Evolutionary conservation across 495 filamentous ascomycete species (phyloP), one percentile per base, ranked within the genome.

Genomic region (Talaromyces adpressus): DNA sequence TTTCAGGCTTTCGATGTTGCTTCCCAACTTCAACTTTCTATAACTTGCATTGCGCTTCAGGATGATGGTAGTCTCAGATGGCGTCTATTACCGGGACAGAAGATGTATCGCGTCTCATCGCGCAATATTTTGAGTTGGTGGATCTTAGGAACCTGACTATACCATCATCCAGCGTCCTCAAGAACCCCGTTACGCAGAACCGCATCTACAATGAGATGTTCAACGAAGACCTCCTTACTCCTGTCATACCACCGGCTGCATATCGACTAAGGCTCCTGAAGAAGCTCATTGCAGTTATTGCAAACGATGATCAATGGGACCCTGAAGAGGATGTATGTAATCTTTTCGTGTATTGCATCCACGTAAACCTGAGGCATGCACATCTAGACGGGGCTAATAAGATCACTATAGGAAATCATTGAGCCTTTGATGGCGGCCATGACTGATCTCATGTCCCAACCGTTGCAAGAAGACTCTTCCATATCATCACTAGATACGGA

Each of bases 321-420:
- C 91, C 90, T 64, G 91, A 94, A 60, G 80, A 88, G 75, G 87
- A 96, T 88, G 92, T 96, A 87, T 77, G 89, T 67, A 52, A 62
- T 59, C 56, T 62, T 60, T 57, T 34, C 47, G 45, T 56, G 61
- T 61, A 56, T 64, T n/a, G n/a, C n/a, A n/a, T n/a, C n/a, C n/a
- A n/a, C 63, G 56, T 27, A 34, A 36, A 45, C 47, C n/a, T n/a
- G n/a, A n/a, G 51, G 57, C 14, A 59, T 53, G 49, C 34, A 54
- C 30, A 4, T 34, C 45, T 27, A 51, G 27, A 30, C 11, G 30
- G 23, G 11, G 52, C 52, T 59, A 9, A 62, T 52, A 1, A 2
- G 16, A 29, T 30, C 18, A 32, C n/a, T 18, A 62, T 69, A 96
- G 91, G 90, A 87, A 70, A 86, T 95, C 54, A 87, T 85, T 58